These are phyloP conservation scores for Ceratocystis variospora DNA, from an alignment of 2,329 filamentous ascomycete species.

Conservation along the genomic window DNA sequence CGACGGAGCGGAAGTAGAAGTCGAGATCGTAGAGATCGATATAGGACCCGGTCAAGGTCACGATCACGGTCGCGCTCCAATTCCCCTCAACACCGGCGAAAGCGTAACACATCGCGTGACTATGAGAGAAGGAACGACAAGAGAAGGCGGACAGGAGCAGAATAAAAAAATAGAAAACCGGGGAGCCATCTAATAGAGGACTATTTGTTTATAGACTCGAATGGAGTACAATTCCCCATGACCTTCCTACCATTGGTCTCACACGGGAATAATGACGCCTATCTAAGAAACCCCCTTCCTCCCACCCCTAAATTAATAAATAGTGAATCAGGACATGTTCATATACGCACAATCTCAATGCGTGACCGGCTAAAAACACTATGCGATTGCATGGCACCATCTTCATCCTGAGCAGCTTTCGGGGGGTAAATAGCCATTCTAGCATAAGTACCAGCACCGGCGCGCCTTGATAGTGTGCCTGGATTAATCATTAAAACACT, in stretches of 20 bases:
- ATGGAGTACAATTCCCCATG: neutral
- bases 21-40: constrained; percentile 25
- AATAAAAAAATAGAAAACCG: constrained; percentile 19
- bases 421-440: constrained; percentile 62
- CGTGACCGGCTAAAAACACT: constrained; percentile 68
- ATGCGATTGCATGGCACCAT: constrained; percentile 50
- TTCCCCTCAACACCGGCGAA: constrained; percentile 26
- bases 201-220: neutral
- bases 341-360: constrained; percentile 76
- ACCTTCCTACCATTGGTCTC: neutral
- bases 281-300: neutral
- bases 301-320: neutral
- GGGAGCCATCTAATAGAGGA: neutral
- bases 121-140: constrained; percentile 44
- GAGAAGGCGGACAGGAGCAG: constrained; percentile 41
- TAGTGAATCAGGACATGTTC: constrained; percentile 20
- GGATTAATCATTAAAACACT: constrained; percentile 85
- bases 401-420: constrained; percentile 42
- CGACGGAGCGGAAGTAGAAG: constrained; percentile 22
- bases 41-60: constrained; percentile 26
- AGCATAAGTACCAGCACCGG: constrained; percentile 73
- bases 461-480: constrained; percentile 70
- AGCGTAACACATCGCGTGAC: constrained; percentile 42
- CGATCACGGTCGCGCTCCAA: constrained; percentile 20
- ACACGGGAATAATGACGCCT: neutral